Evolutionary conservation across 257 asterid genomes (phyloP).

Genomic region (Rubia yunnanensis): DNA sequence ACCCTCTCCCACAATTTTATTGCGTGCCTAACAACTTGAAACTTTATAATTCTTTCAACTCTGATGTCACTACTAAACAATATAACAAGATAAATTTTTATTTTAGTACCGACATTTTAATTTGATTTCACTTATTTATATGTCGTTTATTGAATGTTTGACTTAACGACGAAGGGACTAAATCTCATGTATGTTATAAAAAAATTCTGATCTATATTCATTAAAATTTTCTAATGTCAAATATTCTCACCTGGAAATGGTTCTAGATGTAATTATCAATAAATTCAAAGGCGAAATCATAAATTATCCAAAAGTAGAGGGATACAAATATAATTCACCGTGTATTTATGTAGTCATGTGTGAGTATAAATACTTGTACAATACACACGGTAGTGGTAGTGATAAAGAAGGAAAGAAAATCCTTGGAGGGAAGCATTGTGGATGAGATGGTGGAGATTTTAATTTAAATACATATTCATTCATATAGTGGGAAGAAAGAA

Average conservation of each 20-base stretch:
- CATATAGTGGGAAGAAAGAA: not conserved
- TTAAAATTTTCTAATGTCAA: too few relatives aligned
- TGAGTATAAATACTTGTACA: not conserved
- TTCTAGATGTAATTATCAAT: not conserved
- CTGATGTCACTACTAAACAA: too few relatives aligned
- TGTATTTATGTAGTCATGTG: not conserved
- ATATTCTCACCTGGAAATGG: not conserved
- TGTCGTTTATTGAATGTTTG: too few relatives aligned
- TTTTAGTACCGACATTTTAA: too few relatives aligned
- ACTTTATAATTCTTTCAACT: too few relatives aligned
- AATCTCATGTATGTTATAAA: too few relatives aligned
- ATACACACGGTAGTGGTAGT: not conserved
- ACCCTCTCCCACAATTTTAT: too few relatives aligned
- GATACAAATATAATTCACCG: not conserved
- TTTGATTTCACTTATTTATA: too few relatives aligned
- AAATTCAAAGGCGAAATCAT: not conserved
- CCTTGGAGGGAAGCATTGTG: not conserved
- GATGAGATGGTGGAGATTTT: slow-evolving; percentile 1
- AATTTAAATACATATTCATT: not conserved
- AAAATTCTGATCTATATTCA: too few relatives aligned
- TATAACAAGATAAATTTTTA: too few relatives aligned
- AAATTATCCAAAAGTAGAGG: not conserved
- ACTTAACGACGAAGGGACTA: too few relatives aligned
- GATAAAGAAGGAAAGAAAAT: not conserved
- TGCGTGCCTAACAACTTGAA: too few relatives aligned